These are phyloP conservation scores for Astrothelium macrocarpum DNA, from an alignment of 495 filamentous ascomycete genomes.

Conservation along the genomic window DNA sequence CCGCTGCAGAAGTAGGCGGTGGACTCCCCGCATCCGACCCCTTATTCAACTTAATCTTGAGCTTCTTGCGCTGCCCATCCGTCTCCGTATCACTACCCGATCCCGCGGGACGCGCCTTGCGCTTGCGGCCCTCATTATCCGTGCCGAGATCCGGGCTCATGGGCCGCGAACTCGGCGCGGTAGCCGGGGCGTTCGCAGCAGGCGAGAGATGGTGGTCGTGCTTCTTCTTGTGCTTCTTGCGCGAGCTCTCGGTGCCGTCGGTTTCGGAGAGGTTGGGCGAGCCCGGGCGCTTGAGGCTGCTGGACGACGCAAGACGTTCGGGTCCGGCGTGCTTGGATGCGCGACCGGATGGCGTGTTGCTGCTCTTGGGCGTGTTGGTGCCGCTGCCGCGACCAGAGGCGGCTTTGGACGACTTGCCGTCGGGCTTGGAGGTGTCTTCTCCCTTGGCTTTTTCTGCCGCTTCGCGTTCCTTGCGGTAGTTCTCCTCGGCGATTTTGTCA, in stretches of 20 bases:
- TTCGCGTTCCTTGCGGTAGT: constrained; percentile 61
- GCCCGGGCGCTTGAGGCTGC: constrained; percentile 64
- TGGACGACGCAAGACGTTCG: constrained; percentile 30
- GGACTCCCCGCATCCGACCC: constrained; percentile 37
- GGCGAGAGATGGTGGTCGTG: constrained; percentile 25
- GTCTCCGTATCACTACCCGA: constrained; percentile 78
- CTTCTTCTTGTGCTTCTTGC: constrained; percentile 79
- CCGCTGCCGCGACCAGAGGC: constrained; percentile 5
- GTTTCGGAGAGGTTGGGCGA: constrained; percentile 82
- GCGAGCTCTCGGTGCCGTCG: constrained; percentile 78
- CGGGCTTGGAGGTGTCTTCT: constrained; percentile 29
- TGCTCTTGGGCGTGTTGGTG: constrained; percentile 50
- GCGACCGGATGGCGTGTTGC: constrained; percentile 61
- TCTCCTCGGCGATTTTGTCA: constrained; percentile 55
- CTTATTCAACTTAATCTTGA: constrained; percentile 53
- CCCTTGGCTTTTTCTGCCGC: constrained; percentile 35
- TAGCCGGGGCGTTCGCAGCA: constrained; percentile 29
- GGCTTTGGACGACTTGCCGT: constrained; percentile 41
- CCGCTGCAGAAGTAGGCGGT: constrained; percentile 40
- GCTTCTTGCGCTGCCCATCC: constrained; percentile 60
- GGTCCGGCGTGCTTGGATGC: constrained; percentile 47
- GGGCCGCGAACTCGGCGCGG: constrained; percentile 48
- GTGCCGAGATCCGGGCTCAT: constrained; percentile 34
- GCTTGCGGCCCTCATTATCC: constrained; percentile 28
- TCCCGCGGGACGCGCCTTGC: constrained; percentile 41